These are phyloP conservation scores for Hysterangium stoloniferum DNA, from an alignment of 768 basidiomycete species.

Conservation along the genomic window DNA sequence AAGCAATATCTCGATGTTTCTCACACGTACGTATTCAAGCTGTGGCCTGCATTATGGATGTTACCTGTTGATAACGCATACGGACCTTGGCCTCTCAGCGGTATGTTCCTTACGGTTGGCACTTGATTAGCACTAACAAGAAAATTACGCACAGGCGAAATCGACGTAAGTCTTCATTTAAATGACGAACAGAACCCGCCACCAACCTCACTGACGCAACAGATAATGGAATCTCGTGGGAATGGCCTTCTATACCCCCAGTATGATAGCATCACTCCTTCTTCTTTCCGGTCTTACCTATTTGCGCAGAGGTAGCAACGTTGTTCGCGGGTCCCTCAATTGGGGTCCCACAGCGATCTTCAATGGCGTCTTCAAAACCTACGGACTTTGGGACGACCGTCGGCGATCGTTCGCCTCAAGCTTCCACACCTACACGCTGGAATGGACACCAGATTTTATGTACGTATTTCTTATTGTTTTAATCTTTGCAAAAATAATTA, in stretches of 20 bases:
- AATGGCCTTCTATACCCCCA: conserved; percentile 54
- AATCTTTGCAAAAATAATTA: too few relatives aligned
- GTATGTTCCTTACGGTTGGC: conserved; percentile 21
- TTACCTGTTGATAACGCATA: conserved; percentile 8
- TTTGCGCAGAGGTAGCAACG: conserved; percentile 45
- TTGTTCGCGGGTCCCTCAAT: conserved; percentile 53
- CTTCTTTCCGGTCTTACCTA: not conserved
- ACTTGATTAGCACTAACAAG: not conserved
- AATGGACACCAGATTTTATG: conserved; percentile 33
- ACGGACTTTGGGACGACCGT: conserved; percentile 24
- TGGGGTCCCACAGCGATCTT: conserved; percentile 62
- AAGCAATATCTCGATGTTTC: not conserved
- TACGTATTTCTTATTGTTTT: conserved; percentile 10
- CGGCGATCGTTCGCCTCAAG: conserved; percentile 23
- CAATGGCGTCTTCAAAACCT: conserved; percentile 39
- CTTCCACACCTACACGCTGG: conserved; percentile 30
- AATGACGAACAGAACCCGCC: not conserved
- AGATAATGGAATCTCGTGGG: conserved; percentile 53
- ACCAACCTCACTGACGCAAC: not conserved
- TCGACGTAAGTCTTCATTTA: conserved; percentile 23
- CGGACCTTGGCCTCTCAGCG: conserved; percentile 23
- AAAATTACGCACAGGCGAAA: too few relatives aligned
- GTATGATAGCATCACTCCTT: too few relatives aligned
- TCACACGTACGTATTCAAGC: conserved; percentile 25
- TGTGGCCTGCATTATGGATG: conserved; percentile 15